Percentiles rank a stretch among this genome's conserved stretches.
These are phyloP conservation scores for Rubia balearica DNA, from an alignment of 305 asterid species.

Conservation along the genomic window DNA sequence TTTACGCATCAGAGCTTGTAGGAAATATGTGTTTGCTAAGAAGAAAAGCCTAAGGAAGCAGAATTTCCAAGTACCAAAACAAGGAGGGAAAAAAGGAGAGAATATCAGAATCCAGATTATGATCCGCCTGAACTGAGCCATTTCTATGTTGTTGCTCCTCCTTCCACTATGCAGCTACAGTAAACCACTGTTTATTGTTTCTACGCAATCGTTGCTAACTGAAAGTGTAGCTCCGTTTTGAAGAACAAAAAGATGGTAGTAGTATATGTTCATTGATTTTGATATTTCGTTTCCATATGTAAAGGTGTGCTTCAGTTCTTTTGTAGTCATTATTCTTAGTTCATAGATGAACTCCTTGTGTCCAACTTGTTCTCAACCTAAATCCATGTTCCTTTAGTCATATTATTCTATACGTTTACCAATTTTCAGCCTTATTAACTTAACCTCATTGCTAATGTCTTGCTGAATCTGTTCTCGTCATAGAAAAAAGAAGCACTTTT, in stretches of 20 bases:
- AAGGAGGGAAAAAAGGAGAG: slow-evolving; percentile 92
- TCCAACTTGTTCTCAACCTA: neutral
- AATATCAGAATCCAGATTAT: slow-evolving; percentile 93
- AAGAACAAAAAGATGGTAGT: neutral
- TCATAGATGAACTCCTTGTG: neutral
- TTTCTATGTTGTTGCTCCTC: slow-evolving; percentile 95
- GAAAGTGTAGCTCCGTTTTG: neutral
- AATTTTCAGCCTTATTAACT: neutral
- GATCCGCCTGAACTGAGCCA: slow-evolving; percentile 75
- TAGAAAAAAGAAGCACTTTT: too few relatives aligned
- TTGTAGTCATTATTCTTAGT: neutral
- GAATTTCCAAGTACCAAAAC: slow-evolving; percentile 84
- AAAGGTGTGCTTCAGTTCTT: neutral
- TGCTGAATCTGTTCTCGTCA: too few relatives aligned
- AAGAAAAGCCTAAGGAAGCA: slow-evolving; percentile 84
- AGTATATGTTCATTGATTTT: neutral
- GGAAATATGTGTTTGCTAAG: slow-evolving; percentile 25
- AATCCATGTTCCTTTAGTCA: neutral
- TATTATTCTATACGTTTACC: neutral
- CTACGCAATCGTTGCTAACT: neutral
- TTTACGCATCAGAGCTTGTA: too few relatives aligned
- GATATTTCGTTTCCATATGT: neutral
- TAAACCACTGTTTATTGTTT: slow-evolving; percentile 14
- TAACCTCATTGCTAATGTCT: neutral
- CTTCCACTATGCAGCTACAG: slow-evolving; percentile 72